phyloP scores from a whole-genome alignment of 2,329 filamentous ascomycete genomes.

The Aspergillus bombycis region DNA sequence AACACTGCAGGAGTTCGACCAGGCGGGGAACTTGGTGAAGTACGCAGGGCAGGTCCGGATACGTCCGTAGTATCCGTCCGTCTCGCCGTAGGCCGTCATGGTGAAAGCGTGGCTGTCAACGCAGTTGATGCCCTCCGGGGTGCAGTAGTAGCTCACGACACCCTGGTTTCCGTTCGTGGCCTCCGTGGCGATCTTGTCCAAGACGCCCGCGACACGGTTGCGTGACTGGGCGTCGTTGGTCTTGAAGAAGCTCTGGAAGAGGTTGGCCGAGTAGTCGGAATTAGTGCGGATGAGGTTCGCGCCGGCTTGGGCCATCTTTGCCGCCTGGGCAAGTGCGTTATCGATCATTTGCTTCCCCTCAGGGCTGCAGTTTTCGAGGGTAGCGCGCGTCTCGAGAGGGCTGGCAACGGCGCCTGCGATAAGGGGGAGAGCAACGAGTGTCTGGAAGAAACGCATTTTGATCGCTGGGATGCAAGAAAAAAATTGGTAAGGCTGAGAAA shows the following conservation, averaged over 20 bases:
- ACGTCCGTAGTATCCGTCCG: constrained; percentile 2
- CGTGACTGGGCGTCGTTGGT: neutral
- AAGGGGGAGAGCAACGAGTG: neutral
- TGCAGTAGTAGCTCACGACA: constrained; percentile 2
- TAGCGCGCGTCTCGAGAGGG: neutral
- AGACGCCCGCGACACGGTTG: constrained; percentile 2
- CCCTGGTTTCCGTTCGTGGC: neutral
- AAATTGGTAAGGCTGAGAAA: neutral
- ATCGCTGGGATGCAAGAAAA: neutral
- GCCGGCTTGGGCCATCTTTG: neutral
- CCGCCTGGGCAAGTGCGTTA: neutral
- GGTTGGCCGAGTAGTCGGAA: neutral
- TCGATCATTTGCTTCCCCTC: constrained; percentile 1
- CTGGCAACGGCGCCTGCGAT: neutral
- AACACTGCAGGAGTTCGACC: neutral
- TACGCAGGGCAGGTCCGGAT: constrained; percentile 9
- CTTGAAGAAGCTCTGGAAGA: constrained; percentile 10
- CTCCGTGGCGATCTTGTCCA: constrained; percentile 4
- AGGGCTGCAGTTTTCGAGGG: neutral
- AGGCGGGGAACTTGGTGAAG: constrained; percentile 1
- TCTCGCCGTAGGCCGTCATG: constrained; percentile 6
- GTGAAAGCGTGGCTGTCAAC: neutral
- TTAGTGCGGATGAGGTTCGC: neutral
- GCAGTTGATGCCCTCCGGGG: constrained; percentile 3
- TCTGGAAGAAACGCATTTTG: constrained; percentile 7